Conservation (phyloP, 2,329 filamentous ascomycete species). For the Lasiodiplodia gonubiensis region DNA sequence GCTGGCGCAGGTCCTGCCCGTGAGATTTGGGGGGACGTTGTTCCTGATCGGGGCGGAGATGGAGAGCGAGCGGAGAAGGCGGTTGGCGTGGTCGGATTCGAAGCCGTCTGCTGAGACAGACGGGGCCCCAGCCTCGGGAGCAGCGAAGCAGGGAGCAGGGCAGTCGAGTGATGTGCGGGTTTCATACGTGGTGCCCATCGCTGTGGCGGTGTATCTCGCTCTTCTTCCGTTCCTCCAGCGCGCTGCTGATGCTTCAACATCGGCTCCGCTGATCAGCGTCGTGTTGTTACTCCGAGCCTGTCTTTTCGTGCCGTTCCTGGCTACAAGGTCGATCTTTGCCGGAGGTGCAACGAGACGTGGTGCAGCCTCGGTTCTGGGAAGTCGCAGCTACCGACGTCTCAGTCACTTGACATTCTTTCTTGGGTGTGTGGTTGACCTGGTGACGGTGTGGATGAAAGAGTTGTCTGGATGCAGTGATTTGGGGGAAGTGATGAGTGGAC, state of each 20-base stretch:
- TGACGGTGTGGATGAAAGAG: not conserved
- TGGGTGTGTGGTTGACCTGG: not conserved
- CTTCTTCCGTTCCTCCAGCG: not conserved
- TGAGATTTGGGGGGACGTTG: not conserved
- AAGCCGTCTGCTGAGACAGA: not conserved
- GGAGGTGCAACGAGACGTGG: no score
- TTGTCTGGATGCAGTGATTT: not conserved
- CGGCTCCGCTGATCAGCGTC: not conserved
- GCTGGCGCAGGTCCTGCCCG: conserved; percentile 16
- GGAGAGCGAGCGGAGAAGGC: not conserved
- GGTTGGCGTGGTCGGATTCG: not conserved
- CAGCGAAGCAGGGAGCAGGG: not conserved
- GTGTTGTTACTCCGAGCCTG: not conserved
- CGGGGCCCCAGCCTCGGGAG: not conserved
- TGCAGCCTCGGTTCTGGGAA: no score
- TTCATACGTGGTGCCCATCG: not conserved
- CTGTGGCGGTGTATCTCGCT: not conserved
- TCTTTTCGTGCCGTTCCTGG: not conserved
- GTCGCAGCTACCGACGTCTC: not conserved
- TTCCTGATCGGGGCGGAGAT: not conserved
- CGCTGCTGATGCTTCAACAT: not conserved
- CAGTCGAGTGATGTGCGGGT: no score
- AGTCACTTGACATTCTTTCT: not conserved
- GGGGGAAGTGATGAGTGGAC: not conserved
- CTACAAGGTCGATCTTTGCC: not conserved